A percentile compares a stretch with the other conserved stretches of the same genome.
These are phyloP conservation scores for Debaryomycetaceae sp. DNA, from an alignment of 1,139 yeast species.

Conservation along the genomic window DNA sequence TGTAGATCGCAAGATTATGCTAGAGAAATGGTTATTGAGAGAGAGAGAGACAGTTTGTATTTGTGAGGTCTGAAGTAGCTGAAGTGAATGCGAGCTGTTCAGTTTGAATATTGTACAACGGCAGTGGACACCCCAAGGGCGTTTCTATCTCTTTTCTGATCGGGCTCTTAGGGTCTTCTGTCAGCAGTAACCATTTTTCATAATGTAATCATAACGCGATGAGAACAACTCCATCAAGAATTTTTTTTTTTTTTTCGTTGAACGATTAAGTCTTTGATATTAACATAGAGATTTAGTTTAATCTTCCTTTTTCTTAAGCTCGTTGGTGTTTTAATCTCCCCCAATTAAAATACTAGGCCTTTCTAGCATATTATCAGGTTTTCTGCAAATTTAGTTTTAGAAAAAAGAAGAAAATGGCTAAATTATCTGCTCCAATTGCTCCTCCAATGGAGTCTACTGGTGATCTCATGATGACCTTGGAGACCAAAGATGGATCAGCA, in stretches of 20 bases:
- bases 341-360: conserved; percentile 12
- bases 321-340: conserved; percentile 13
- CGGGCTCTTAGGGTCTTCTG: neutral
- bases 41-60: conserved; percentile 4
- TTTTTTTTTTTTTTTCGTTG: neutral
- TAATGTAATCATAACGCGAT: conserved; percentile 2
- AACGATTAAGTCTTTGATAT: conserved; percentile 3
- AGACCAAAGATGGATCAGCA: conserved; percentile 84
- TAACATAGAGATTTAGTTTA: conserved; percentile 2
- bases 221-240: conserved; percentile 3
- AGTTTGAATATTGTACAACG: neutral
- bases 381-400: conserved; percentile 2
- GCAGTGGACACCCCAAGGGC: too few relatives aligned
- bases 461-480: conserved; percentile 83
- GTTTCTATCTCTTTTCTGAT: too few relatives aligned
- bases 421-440: conserved; percentile 67
- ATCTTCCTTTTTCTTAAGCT: conserved; percentile 3
- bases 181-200: neutral
- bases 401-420: conserved; percentile 15
- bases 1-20: neutral
- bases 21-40: conserved; percentile 13
- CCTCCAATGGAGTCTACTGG: conserved; percentile 84
- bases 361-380: conserved; percentile 4
- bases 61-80: too few relatives aligned
- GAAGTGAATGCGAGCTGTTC: conserved; percentile 1